Conservation (phyloP, 1,284 basidiomycete species). For the Caloboletus firmus region DNA sequence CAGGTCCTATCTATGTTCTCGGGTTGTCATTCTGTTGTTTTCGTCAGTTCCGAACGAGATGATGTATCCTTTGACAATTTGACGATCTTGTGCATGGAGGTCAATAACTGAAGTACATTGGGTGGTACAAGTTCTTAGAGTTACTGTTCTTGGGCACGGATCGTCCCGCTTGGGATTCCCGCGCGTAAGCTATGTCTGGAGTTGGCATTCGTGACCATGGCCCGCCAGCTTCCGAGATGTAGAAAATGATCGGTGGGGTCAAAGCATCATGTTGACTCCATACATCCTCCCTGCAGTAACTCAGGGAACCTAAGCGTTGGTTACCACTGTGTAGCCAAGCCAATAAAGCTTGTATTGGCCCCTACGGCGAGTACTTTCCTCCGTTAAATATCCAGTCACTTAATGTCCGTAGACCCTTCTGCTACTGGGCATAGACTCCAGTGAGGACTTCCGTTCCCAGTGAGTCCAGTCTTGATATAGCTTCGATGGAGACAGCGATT, state of each 20-base stretch:
- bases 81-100: not conserved
- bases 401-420: not conserved
- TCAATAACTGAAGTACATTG: not conserved
- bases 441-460: not conserved
- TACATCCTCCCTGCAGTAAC: not conserved
- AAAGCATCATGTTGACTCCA: not conserved
- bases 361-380: not conserved
- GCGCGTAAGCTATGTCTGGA: not conserved
- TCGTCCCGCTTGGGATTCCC: not conserved
- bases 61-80: conserved; percentile 4
- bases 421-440: not conserved
- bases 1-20: not conserved
- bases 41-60: conserved; percentile 1
- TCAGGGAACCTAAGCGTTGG: not conserved
- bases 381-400: no score
- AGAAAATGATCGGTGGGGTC: not conserved
- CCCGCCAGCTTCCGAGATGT: no score
- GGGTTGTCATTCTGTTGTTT: conserved; percentile 1
- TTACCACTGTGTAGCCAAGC: not conserved
- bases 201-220: not conserved
- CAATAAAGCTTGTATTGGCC: not conserved
- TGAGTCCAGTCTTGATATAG: not conserved
- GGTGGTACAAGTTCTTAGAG: not conserved
- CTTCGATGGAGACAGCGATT: not conserved
- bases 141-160: not conserved